A percentile compares a stretch with the other conserved stretches of the same genome.
phyloP scores from a whole-genome alignment of 208 protist species.

The Lotmaria passim region DNA sequence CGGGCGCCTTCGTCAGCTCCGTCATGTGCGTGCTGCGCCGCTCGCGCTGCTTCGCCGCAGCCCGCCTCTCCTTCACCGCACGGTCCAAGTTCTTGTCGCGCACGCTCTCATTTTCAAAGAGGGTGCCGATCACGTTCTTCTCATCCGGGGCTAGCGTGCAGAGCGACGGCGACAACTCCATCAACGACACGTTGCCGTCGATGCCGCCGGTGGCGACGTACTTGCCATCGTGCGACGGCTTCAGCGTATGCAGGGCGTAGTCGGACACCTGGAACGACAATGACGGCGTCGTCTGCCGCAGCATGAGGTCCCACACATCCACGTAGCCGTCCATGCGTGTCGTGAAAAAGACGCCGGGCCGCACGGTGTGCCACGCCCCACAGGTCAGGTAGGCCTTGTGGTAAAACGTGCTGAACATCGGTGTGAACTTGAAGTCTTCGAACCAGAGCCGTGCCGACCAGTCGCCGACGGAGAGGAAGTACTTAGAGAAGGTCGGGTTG shows the following conservation, averaged over 20 bases:
- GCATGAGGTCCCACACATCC: constrained; percentile 96
- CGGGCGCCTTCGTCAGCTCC: constrained; percentile 33
- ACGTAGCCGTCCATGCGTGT: constrained; percentile 96
- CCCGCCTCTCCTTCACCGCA: constrained; percentile 82
- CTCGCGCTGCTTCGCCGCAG: constrained; percentile 61
- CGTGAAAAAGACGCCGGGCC: constrained; percentile 96
- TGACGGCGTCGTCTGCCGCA: constrained; percentile 93
- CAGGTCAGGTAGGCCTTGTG: constrained; percentile 95
- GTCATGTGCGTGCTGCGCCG: constrained; percentile 73
- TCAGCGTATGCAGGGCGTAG: constrained; percentile 88
- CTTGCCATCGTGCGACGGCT: constrained; percentile 76
- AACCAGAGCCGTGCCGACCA: constrained; percentile 97
- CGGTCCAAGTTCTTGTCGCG: constrained; percentile 95
- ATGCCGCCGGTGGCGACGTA: constrained; percentile 91
- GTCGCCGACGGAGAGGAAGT: constrained; percentile 97
- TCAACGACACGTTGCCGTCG: constrained; percentile 93
- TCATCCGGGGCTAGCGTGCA: constrained; percentile 83
- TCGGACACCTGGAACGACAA: constrained; percentile 93
- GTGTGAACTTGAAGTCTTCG: constrained; percentile 95
- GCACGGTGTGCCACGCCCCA: constrained; percentile 93
- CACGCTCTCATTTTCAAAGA: constrained; percentile 94
- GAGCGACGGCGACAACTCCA: constrained; percentile 94
- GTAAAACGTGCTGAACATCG: constrained; percentile 97
- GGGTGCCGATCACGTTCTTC: constrained; percentile 85
- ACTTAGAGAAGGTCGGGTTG: constrained; percentile 95